Percentiles rank a stretch among this genome's conserved stretches.
phyloP scores from a whole-genome alignment of 306 rosid species.

The Oxytropis ochrocephala region DNA sequence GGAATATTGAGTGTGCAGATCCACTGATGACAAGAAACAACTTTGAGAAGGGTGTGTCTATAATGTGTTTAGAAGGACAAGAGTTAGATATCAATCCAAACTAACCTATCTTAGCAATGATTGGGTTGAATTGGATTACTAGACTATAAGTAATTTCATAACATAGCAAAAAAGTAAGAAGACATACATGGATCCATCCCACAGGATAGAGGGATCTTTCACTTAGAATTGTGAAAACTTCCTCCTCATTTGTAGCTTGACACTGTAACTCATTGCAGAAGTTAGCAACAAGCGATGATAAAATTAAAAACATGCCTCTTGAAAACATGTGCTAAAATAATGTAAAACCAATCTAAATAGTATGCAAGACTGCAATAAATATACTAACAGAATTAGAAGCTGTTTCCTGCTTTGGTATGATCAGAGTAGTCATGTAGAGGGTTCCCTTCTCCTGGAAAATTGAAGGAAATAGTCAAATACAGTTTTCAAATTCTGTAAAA shows the following conservation, averaged over 20 bases:
- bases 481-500: slow-evolving; percentile 11
- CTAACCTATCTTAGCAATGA: not conserved
- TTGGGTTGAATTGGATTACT: not conserved
- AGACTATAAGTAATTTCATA: not conserved
- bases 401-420: slow-evolving; percentile 86
- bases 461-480: slow-evolving; percentile 15
- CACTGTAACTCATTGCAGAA: slow-evolving; percentile 45
- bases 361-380: not conserved
- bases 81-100: slow-evolving; percentile 20
- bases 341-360: slow-evolving; percentile 1
- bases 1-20: slow-evolving; percentile 79
- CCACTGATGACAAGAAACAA: slow-evolving; percentile 90
- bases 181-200: slow-evolving; percentile 89
- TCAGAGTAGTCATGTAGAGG: slow-evolving; percentile 68
- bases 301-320: slow-evolving; percentile 18
- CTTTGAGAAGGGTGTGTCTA: slow-evolving; percentile 88
- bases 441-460: slow-evolving; percentile 52
- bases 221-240: slow-evolving; percentile 60
- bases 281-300: slow-evolving; percentile 31
- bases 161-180: not conserved
- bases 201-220: slow-evolving; percentile 66
- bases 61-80: not conserved
- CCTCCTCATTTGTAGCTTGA: slow-evolving; percentile 74
- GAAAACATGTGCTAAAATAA: not conserved
- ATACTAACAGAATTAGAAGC: slow-evolving; percentile 74